phyloP scores from a whole-genome alignment of 148 eudicot species.

The Arctostaphylos glauca region DNA sequence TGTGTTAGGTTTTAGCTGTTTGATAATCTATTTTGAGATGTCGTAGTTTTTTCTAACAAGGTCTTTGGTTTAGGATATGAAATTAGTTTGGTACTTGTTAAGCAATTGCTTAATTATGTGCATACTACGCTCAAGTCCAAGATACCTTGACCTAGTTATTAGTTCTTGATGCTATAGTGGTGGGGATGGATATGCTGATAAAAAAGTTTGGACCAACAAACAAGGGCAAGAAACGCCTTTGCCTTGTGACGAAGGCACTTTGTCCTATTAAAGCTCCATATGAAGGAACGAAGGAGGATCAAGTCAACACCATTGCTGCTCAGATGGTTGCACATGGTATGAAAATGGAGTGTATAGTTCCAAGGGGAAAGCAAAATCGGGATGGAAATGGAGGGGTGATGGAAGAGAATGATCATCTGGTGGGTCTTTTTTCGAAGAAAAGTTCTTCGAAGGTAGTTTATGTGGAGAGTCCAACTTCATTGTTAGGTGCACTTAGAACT shows the following conservation, averaged over 20 bases:
- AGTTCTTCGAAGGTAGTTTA: conserved; percentile 59
- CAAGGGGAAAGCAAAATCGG: conserved; percentile 43
- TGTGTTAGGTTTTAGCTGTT: neutral
- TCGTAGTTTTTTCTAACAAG: neutral
- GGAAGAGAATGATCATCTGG: conserved; percentile 77
- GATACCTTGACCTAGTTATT: conserved; percentile 54
- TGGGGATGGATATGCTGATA: conserved; percentile 95
- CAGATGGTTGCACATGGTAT: conserved; percentile 82
- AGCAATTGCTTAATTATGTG: conserved; percentile 10
- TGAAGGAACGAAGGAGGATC: conserved; percentile 95
- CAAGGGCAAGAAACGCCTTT: conserved; percentile 88
- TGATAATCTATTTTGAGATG: neutral
- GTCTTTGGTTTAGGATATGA: neutral
- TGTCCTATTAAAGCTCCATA: conserved; percentile 73
- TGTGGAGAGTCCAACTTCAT: conserved; percentile 72
- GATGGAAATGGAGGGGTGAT: conserved; percentile 44
- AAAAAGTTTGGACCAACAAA: conserved; percentile 79
- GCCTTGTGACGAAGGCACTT: conserved; percentile 77
- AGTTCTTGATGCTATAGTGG: conserved; percentile 98
- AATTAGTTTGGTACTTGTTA: neutral
- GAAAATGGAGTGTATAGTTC: conserved; percentile 83
- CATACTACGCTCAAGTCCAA: conserved; percentile 15
- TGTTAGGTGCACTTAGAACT: conserved; percentile 91
- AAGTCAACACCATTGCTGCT: conserved; percentile 72
- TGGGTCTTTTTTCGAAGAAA: conserved; percentile 56